Conservation (phyloP, 2,329 filamentous ascomycete species). For the Aspergillus ustus region DNA sequence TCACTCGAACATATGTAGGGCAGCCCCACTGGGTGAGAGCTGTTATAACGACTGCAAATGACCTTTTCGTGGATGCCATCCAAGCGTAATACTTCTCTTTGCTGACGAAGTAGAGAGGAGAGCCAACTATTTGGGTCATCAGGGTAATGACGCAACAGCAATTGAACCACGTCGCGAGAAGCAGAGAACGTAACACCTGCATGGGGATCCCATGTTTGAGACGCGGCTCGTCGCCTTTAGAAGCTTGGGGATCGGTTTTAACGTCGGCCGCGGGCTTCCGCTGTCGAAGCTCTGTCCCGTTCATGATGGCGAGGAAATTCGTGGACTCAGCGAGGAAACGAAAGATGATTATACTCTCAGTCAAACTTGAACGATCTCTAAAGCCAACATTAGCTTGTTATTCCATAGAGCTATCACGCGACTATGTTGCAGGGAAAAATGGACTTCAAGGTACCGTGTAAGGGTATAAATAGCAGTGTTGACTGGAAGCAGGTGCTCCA, state of each 20-base stretch:
- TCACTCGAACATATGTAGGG: conserved; percentile 65
- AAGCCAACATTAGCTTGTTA: conserved; percentile 7
- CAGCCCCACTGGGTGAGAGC: conserved; percentile 67
- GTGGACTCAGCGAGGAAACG: background rate
- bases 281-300: conserved; percentile 36
- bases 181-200: conserved; percentile 51
- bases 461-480: conserved; percentile 16
- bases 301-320: conserved; percentile 31
- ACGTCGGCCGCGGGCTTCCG: conserved; percentile 31
- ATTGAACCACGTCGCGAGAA: conserved; percentile 51
- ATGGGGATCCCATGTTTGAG: conserved; percentile 52
- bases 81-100: conserved; percentile 66
- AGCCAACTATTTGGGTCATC: conserved; percentile 63
- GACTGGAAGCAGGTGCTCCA: conserved; percentile 8
- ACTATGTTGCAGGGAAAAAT: background rate
- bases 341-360: background rate
- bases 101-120: conserved; percentile 65
- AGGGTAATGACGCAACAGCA: conserved; percentile 50
- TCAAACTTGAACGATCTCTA: background rate
- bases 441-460: background rate
- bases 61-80: conserved; percentile 69
- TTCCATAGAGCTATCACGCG: conserved; percentile 11
- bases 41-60: conserved; percentile 65
- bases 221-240: conserved; percentile 36
- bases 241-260: conserved; percentile 25